A percentile compares a stretch with the other conserved stretches of the same genome.
Conservation (phyloP, 2,329 filamentous ascomycete genomes). For the Venturia effusa region DNA sequence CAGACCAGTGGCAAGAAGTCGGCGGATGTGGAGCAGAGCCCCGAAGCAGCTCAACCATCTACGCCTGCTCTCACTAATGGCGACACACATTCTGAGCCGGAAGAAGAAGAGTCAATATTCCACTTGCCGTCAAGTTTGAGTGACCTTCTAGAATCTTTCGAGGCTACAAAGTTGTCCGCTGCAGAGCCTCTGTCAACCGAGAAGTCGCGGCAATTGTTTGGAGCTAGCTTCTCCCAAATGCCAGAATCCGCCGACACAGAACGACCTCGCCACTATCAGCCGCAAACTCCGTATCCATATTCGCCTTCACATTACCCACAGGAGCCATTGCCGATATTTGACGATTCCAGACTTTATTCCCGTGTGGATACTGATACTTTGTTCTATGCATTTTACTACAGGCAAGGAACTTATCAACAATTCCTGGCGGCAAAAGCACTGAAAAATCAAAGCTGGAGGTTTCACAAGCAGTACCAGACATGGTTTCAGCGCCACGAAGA, state of each 20-base stretch:
- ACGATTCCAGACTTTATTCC: constrained; percentile 77
- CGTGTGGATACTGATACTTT: constrained; percentile 91
- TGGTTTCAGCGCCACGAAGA: constrained; percentile 99
- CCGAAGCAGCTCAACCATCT: constrained; percentile 16
- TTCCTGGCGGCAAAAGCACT: constrained; percentile 92
- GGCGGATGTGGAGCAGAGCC: constrained; percentile 32
- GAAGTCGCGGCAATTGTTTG: constrained; percentile 8
- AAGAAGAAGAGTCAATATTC: constrained; percentile 71
- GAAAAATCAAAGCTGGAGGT: constrained; percentile 96
- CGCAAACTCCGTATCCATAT: constrained; percentile 63
- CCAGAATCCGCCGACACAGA: constrained; percentile 73
- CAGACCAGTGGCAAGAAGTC: constrained; percentile 8
- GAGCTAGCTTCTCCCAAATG: constrained; percentile 60
- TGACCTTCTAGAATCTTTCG: constrained; percentile 85
- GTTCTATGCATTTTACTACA: constrained; percentile 99
- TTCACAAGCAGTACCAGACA: constrained; percentile 97
- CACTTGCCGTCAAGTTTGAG: constrained; percentile 82
- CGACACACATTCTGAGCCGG: constrained; percentile 35
- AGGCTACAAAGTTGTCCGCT: constrained; percentile 64
- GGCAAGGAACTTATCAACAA: constrained; percentile 90
- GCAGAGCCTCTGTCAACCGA: constrained; percentile 26
- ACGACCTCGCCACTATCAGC: constrained; percentile 71
- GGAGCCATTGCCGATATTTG: constrained; percentile 82
- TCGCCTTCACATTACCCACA: constrained; percentile 80
- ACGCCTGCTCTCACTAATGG: constrained; percentile 39